Evolutionary conservation across 805 yeast species (phyloP).

Genomic region (Ogataea pini): DNA sequence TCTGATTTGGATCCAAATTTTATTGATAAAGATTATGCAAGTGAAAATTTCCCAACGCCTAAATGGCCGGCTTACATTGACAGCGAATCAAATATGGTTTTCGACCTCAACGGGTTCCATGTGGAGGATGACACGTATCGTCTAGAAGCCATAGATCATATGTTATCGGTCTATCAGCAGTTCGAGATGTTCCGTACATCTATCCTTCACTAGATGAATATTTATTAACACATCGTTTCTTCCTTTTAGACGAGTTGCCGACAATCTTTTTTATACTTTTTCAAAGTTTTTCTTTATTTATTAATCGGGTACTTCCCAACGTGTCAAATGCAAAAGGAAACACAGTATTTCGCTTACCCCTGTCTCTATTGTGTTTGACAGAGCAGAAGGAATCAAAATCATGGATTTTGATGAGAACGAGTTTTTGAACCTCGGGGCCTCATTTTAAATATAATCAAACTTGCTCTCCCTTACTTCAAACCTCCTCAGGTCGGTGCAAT

Average conservation of each 20-base stretch:
- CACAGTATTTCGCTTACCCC: too few species aligned
- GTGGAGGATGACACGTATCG: slow-evolving; percentile 4
- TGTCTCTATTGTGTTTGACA: slow-evolving; percentile 28
- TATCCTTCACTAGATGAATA: too few species aligned
- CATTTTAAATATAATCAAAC: too few species aligned
- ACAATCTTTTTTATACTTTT: too few species aligned
- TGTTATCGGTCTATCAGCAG: not conserved
- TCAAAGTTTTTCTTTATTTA: too few species aligned
- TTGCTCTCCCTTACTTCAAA: too few species aligned
- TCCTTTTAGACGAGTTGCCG: too few species aligned
- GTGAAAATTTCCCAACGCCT: slow-evolving; percentile 3
- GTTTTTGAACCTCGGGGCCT: slow-evolving; percentile 30
- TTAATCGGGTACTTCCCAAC: too few species aligned
- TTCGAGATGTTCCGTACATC: not conserved
- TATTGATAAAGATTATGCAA: not conserved
- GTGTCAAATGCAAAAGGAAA: too few species aligned
- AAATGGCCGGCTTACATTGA: slow-evolving; percentile 1
- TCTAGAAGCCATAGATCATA: not conserved
- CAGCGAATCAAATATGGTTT: not conserved
- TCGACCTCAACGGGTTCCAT: slow-evolving; percentile 6
- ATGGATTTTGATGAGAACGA: slow-evolving; percentile 31
- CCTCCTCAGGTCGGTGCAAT: too few species aligned
- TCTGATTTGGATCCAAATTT: slow-evolving; percentile 4
- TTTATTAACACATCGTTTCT: too few species aligned
- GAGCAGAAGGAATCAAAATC: slow-evolving; percentile 25